phyloP scores from a whole-genome alignment of 371 early-diverging fungal species.

The Mortierella sp. region DNA sequence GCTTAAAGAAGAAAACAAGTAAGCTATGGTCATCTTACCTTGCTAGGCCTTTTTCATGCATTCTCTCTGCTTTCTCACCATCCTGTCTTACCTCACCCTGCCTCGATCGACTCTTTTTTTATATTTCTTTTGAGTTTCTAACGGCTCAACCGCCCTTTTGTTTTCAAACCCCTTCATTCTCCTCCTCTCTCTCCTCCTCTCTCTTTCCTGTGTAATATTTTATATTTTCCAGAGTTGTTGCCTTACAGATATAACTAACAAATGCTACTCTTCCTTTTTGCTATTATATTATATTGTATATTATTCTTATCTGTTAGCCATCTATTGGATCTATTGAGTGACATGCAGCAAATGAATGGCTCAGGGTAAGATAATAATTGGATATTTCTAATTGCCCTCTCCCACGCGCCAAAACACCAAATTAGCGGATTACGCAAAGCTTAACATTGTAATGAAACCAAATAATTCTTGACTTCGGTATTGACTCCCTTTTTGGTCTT shows the following conservation, averaged over 20 bases:
- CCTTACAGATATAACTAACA: neutral
- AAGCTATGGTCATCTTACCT: slow-evolving; percentile 3
- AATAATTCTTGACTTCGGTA: neutral
- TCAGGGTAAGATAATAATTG: slow-evolving; percentile 39
- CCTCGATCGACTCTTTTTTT: slow-evolving; percentile 1
- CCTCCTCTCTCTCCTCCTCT: neutral
- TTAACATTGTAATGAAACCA: neutral
- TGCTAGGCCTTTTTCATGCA: neutral
- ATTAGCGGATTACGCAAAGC: neutral
- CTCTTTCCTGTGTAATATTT: neutral
- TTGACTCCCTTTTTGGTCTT: slow-evolving; percentile 1
- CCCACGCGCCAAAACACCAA: neutral
- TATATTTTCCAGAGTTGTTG: neutral
- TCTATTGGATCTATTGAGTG: slow-evolving; percentile 52
- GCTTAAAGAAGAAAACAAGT: slow-evolving; percentile 55
- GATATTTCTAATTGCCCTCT: slow-evolving; percentile 2
- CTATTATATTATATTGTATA: neutral
- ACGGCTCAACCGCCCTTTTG: neutral
- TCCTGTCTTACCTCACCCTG: neutral
- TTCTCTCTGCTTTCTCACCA: neutral
- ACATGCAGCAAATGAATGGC: slow-evolving; percentile 41
- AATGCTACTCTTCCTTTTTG: neutral
- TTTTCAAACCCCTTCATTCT: neutral
- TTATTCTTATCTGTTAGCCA: slow-evolving; percentile 27
- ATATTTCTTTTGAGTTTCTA: neutral